Conservation (phyloP, 1,284 basidiomycete species). For the Trichosporon asahii region DNA sequence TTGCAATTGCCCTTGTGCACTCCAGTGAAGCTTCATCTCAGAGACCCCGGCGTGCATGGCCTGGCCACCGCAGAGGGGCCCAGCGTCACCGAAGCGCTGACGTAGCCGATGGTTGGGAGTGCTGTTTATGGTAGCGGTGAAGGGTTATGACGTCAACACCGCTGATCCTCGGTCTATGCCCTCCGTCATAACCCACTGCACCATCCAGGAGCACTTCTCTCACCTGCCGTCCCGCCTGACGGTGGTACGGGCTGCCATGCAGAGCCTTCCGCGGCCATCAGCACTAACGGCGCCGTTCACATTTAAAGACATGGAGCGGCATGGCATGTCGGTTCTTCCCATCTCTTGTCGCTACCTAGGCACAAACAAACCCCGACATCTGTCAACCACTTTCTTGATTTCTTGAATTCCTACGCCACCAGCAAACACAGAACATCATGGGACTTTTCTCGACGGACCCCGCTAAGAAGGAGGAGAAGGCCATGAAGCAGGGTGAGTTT, state of each 20-base stretch:
- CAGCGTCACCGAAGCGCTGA: not conserved
- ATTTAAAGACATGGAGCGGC: not conserved
- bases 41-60: not conserved
- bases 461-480: constrained; percentile 40
- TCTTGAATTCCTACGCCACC: not conserved
- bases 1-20: not conserved
- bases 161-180: not conserved
- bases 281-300: not conserved
- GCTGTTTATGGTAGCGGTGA: not conserved
- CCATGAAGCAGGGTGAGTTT: constrained; percentile 37
- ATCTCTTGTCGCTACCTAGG: not conserved
- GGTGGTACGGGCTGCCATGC: not conserved
- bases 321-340: not conserved
- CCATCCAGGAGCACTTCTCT: not conserved
- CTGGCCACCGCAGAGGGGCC: not conserved
- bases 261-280: not conserved
- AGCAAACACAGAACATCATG: constrained; percentile 24
- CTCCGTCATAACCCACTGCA: not conserved
- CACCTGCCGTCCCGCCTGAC: not conserved
- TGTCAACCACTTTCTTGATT: not conserved
- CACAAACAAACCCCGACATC: not conserved
- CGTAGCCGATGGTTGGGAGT: not conserved
- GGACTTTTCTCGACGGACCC: constrained; percentile 42
- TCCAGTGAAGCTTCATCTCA: not conserved
- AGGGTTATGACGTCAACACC: not conserved